Evolutionary conservation across 441 rosid genomes (phyloP), one percentile per base, ranked within the genome.

Genomic region (Syzygium malaccense): DNA sequence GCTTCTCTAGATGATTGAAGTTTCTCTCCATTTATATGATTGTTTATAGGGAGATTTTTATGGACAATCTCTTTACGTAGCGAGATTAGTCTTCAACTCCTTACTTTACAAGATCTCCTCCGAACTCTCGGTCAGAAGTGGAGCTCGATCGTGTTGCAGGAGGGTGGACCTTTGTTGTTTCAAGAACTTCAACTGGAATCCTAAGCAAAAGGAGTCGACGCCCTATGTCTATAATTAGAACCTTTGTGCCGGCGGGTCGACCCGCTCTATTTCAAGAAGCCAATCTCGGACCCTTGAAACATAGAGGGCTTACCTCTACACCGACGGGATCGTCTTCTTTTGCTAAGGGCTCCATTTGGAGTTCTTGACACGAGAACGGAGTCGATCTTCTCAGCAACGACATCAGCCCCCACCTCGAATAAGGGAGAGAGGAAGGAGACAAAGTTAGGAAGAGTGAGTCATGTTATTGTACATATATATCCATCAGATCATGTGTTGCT

Each of bases 231-330:
- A 20, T 71, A 71, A 71, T 71, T 71, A 12, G 3, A 71, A 71
- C 80, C 17, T 37, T 37, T 28, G 15, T 13, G 51, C 51, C 5
- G n/a, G 41, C 45, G 49, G 80, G 28, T 37, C 8, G 80, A 71
- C 49, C 28, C 3, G 49, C 25, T 68, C 49, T 11, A 19, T 20
- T 33, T 71, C 80, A 4, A 71, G 80, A 71, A 20, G 48, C 48
- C 80, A 71, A 71, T 71, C 80, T 71, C 28, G 49, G 9, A 20
- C 48, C 48, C 80, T 37, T 71, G 80, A 71, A 71, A 25, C 80
- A 11, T 37, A 11, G 49, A 5, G 49, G 1, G 49, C 11, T 5
- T 0, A 37, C 0, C 8, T 19, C 28, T 25, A 20, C 8, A 3
- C 1, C 28, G 17, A 20, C 49, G 15, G 0, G 49, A 33, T 71